These are phyloP conservation scores for Candida albicans DNA, from an alignment of 1,139 yeast species.

Conservation along the genomic window DNA sequence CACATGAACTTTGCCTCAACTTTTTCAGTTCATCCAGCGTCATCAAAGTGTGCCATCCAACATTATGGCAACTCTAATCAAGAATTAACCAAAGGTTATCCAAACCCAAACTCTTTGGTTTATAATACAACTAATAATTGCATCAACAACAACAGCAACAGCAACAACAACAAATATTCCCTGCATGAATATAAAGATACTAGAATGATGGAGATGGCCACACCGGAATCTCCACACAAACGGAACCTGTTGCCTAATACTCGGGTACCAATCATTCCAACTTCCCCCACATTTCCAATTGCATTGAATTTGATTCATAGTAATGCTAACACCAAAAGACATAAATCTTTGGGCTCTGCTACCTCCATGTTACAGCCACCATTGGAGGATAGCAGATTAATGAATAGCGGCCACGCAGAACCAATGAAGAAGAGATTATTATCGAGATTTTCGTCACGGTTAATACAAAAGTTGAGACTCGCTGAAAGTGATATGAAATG, in stretches of 20 bases:
- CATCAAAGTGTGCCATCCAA: background rate
- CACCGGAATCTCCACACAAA: slow-evolving; percentile 1
- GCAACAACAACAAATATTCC: background rate
- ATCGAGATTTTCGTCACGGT: slow-evolving; percentile 7
- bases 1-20: background rate
- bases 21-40: background rate
- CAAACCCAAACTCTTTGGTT: background rate
- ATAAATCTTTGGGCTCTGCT: background rate
- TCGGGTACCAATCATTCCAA: slow-evolving; percentile 2
- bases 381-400: background rate
- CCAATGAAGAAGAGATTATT: slow-evolving; percentile 7
- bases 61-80: too few species aligned
- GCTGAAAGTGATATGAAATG: slow-evolving; percentile 14
- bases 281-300: slow-evolving; percentile 4
- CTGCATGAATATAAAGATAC: background rate
- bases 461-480: slow-evolving; percentile 10
- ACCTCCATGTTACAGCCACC: slow-evolving; percentile 2
- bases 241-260: background rate
- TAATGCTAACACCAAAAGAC: background rate
- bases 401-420: background rate
- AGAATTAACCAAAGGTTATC: background rate
- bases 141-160: too few species aligned
- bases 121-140: background rate
- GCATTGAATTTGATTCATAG: slow-evolving; percentile 3
- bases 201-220: background rate